Base-by-base conservation (phyloP, 2,329 filamentous ascomycete genomes). In the Botrytis tulipae region DNA sequence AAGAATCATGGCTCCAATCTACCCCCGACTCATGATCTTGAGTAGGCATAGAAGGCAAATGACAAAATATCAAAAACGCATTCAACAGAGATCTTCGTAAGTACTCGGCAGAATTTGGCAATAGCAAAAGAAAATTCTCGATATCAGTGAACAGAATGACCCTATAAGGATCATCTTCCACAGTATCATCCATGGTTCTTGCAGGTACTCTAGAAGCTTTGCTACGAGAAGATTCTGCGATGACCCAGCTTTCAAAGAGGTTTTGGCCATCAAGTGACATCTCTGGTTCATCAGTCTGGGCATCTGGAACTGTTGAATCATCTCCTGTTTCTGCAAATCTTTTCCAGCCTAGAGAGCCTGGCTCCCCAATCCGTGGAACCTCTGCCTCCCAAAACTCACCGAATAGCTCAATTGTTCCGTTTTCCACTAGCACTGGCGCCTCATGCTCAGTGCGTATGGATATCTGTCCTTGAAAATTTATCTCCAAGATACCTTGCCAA, bases 371-470 rank as follows among this genome's bases (percentile, higher is more conserved):
- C 9, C 95, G 88, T 0, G 92, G 85, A 0, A 89, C 86, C 79
- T 98, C 95, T 73, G 90, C 93, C 74, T 97, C 94, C 96, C 96
- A 98, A 76, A 96, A 97, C 3, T 90, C 86, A 66, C 88, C 84
- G 75, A 97, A 92, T 0, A 85, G 68, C 8, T 77, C 76, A 16
- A 76, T 65, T n/a, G 76, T 76, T 18, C 78, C 71, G 16, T 54
- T 40, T 37, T 68, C 48, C 20, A 65, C 46, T 2, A 78, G 76
- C 59, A 78, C 65, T 8, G 48, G 37, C 32, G 29, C 59, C 48
- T 57, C 66, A 42, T 69, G 1, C 40, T 32, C 51, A 12, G n/a
- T 54, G 18, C 20, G n/a, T 9, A 57, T 42, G 25, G 37, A 18
- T 18, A 57, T n/a, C 16, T 92, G 90, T 4, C 85, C 85, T 65